Conservation (phyloP, 2,329 filamentous ascomycete genomes). For the Hypoxylon sp. region DNA sequence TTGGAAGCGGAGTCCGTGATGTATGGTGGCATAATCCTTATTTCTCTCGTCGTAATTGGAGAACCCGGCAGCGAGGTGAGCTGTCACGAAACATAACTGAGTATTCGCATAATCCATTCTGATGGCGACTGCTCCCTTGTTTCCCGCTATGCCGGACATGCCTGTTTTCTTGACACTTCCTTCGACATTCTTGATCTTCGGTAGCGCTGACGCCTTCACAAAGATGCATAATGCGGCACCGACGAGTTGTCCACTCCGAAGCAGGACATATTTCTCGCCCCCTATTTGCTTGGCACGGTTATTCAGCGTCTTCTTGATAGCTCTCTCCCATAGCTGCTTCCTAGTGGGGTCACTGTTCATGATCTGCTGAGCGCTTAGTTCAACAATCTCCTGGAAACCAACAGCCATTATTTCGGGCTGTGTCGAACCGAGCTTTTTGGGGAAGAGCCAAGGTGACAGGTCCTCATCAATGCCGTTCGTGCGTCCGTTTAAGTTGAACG, state of each 20-base stretch:
- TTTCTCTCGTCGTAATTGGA: constrained; percentile 97
- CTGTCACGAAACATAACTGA: constrained; percentile 93
- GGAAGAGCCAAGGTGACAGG: constrained; percentile 87
- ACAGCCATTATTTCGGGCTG: constrained; percentile 89
- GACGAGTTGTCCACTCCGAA: constrained; percentile 93
- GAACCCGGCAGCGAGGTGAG: constrained; percentile 95
- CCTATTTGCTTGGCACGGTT: constrained; percentile 72
- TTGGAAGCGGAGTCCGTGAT: constrained; percentile 88
- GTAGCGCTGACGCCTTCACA: constrained; percentile 81
- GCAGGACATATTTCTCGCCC: constrained; percentile 84
- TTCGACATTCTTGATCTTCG: constrained; percentile 94
- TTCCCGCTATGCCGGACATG: constrained; percentile 96
- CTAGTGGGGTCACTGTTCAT: constrained; percentile 96
- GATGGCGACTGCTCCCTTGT: constrained; percentile 97
- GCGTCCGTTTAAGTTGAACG: constrained; percentile 94
- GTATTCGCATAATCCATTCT: constrained; percentile 95
- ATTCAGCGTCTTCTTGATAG: constrained; percentile 84
- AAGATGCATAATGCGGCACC: constrained; percentile 94
- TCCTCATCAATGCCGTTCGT: constrained; percentile 83
- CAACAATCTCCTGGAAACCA: constrained; percentile 98
- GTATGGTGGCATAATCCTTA: constrained; percentile 90
- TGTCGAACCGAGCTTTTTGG: constrained; percentile 66
- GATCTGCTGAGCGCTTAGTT: constrained; percentile 96
- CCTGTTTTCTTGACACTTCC: constrained; percentile 94
- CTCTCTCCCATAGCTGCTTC: constrained; percentile 86